Evolutionary conservation across 2,329 filamentous ascomycete genomes (phyloP).

Genomic region (Aspergillus cejpii): DNA sequence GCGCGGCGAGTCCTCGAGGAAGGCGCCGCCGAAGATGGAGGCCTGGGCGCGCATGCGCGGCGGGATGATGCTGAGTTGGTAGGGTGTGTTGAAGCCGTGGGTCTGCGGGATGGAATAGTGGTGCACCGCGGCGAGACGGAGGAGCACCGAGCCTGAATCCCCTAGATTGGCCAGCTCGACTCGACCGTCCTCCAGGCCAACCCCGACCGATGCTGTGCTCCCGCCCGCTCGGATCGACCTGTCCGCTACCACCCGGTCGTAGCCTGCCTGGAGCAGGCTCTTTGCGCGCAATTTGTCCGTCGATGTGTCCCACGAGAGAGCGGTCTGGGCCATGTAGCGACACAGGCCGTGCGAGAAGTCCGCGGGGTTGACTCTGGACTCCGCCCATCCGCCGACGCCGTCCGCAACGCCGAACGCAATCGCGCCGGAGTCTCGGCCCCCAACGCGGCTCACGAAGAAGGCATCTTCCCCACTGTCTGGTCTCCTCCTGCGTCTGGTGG

Average conservation of each 20-base stretch:
- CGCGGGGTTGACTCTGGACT: conserved; percentile 85
- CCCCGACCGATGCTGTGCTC: conserved; percentile 83
- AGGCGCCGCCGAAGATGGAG: conserved; percentile 72
- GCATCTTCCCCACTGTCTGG: conserved; percentile 88
- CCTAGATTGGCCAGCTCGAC: conserved; percentile 90
- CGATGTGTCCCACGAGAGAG: conserved; percentile 50
- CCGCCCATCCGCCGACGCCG: conserved; percentile 90
- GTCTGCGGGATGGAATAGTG: conserved; percentile 79
- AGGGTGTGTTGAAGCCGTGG: conserved; percentile 96
- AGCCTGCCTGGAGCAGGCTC: conserved; percentile 72
- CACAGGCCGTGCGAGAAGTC: conserved; percentile 94
- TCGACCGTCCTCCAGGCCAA: conserved; percentile 64
- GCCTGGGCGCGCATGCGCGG: conserved; percentile 71
- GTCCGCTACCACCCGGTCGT: conserved; percentile 73
- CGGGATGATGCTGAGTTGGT: conserved; percentile 84
- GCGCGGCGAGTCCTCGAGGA: conserved; percentile 73
- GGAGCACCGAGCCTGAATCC: conserved; percentile 85
- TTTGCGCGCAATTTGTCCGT: conserved; percentile 50
- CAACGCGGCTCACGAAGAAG: conserved; percentile 84
- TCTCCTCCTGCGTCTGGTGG: conserved; percentile 55
- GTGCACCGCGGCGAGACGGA: conserved; percentile 79
- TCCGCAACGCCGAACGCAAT: conserved; percentile 87
- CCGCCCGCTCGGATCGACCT: conserved; percentile 70
- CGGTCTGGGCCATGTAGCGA: conserved; percentile 79
- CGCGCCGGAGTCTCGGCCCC: conserved; percentile 45